A percentile compares a stretch with the other conserved stretches of the same genome.
phyloP scores from a whole-genome alignment of 495 filamentous ascomycete genomes.

The Terfezia boudieri region DNA sequence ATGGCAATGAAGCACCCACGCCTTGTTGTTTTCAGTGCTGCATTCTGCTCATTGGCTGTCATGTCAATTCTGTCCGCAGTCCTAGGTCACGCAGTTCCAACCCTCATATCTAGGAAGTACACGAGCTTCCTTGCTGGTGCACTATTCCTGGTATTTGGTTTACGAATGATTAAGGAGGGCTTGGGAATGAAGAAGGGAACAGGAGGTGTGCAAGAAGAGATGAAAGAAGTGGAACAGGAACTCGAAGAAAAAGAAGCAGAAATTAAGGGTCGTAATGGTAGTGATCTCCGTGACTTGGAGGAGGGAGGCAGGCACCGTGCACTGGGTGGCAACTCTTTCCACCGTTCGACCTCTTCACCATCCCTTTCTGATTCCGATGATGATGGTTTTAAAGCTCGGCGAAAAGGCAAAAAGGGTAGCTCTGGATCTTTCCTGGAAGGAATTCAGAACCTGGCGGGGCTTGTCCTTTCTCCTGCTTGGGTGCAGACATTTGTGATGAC shows the following conservation, averaged over 20 bases:
- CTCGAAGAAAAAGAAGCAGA: constrained; percentile 77
- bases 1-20: constrained; percentile 99
- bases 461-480: constrained; percentile 86
- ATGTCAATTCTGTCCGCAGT: constrained; percentile 97
- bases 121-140: constrained; percentile 68
- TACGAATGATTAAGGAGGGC: constrained; percentile 66
- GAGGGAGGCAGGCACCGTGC: constrained; percentile 28
- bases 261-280: constrained; percentile 23
- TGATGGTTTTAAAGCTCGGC: constrained; percentile 15
- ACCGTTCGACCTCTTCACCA: constrained; percentile 18
- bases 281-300: constrained; percentile 22
- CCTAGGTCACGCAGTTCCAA: constrained; percentile 82
- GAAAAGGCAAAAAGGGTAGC: constrained; percentile 4
- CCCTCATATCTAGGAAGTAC: constrained; percentile 66
- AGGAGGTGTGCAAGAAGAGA: constrained; percentile 44
- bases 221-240: constrained; percentile 92
- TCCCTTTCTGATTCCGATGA: constrained; percentile 16
- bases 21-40: constrained; percentile 76
- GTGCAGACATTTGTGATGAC: constrained; percentile 99
- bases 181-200: constrained; percentile 84
- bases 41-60: constrained; percentile 67
- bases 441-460: constrained; percentile 63
- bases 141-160: constrained; percentile 76
- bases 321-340: constrained; percentile 3
- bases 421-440: constrained; percentile 28